phyloP scores from a whole-genome alignment of 208 protist genomes.

The Naegleria lovaniensis region DNA sequence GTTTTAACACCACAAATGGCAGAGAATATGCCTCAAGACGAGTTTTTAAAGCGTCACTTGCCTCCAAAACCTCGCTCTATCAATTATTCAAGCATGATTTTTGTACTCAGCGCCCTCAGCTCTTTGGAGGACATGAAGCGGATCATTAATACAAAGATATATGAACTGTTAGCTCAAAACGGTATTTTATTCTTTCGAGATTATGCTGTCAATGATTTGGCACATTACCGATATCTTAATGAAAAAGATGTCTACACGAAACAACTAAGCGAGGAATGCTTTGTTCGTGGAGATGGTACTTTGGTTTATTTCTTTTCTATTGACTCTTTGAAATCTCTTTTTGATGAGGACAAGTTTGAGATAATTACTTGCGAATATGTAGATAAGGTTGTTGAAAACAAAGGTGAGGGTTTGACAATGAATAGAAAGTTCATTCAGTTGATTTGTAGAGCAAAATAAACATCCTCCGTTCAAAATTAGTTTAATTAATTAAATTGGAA shows the following conservation, averaged over 20 bases:
- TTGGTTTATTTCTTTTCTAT: background rate
- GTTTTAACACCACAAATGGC: background rate
- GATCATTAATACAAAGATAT: background rate
- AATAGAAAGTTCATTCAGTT: constrained; percentile 5
- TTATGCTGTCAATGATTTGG: background rate
- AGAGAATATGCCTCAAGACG: too few relatives aligned
- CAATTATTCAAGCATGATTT: background rate
- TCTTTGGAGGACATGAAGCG: background rate
- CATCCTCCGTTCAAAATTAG: too few relatives aligned
- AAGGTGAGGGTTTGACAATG: background rate
- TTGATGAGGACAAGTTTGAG: background rate
- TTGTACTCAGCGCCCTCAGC: background rate
- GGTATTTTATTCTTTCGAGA: constrained; percentile 3
- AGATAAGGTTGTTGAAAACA: background rate
- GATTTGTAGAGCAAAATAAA: background rate
- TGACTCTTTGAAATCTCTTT: background rate
- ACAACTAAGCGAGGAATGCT: background rate
- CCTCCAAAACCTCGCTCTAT: background rate
- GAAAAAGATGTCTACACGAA: background rate
- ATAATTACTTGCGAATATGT: background rate
- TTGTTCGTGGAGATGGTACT: background rate
- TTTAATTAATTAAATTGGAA: too few relatives aligned
- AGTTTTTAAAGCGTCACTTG: background rate
- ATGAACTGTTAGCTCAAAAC: background rate
- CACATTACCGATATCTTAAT: background rate